phyloP scores from a whole-genome alignment of 148 eudicot species.

The Fagopyrum tataricum region DNA sequence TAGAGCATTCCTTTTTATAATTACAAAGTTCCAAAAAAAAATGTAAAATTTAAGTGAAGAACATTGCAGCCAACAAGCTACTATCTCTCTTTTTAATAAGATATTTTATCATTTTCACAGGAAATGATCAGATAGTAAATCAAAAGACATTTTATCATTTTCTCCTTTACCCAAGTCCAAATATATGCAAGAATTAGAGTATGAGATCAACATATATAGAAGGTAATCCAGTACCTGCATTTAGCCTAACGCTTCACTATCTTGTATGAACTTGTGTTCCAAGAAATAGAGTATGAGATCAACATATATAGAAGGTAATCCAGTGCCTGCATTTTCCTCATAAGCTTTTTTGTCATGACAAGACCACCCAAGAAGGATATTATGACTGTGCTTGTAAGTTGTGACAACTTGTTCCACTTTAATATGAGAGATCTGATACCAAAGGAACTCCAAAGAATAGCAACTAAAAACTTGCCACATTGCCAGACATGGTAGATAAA shows the following conservation, averaged over 20 bases:
- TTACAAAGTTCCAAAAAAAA: not conserved
- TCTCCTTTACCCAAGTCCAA: too few species aligned
- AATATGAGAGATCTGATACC: not conserved
- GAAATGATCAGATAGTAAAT: too few species aligned
- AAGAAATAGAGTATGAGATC: too few species aligned
- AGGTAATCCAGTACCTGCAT: too few species aligned
- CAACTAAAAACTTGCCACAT: too few species aligned
- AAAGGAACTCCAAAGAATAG: not conserved
- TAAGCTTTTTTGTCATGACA: not conserved
- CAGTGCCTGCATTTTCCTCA: not conserved
- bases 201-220: too few species aligned
- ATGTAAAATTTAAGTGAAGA: not conserved
- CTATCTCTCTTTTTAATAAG: not conserved
- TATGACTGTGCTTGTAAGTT: not conserved
- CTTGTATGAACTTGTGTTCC: too few species aligned
- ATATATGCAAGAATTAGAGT: too few species aligned
- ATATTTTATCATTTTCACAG: not conserved
- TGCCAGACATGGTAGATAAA: too few species aligned
- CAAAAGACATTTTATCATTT: too few species aligned
- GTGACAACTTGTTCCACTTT: not conserved
- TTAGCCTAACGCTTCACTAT: too few species aligned
- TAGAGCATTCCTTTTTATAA: not conserved
- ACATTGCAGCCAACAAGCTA: slow-evolving; percentile 1
- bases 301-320: too few species aligned
- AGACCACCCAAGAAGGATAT: not conserved